These are phyloP conservation scores for Didymella pomorum DNA, from an alignment of 2,329 filamentous ascomycete genomes.

Conservation along the genomic window DNA sequence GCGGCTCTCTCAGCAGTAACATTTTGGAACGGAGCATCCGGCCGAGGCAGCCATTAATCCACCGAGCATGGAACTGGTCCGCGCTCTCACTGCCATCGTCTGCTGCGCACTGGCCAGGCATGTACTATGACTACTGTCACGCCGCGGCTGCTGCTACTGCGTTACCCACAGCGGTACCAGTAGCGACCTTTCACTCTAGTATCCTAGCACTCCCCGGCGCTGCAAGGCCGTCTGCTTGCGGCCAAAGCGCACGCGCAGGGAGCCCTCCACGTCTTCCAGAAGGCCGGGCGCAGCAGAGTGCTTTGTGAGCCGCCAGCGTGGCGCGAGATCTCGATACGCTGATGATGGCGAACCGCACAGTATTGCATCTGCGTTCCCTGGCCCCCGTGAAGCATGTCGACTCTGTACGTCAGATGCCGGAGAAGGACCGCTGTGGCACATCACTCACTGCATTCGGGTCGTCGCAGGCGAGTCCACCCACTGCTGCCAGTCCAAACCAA, in stretches of 20 bases:
- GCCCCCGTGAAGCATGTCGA: slow-evolving; percentile 1
- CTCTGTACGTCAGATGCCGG: slow-evolving; percentile 19
- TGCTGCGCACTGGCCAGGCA: neutral
- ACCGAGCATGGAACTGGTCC: neutral
- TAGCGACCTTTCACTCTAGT: neutral
- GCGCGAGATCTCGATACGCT: neutral
- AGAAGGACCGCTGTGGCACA: slow-evolving; percentile 19
- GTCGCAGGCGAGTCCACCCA: slow-evolving; percentile 11
- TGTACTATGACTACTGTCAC: slow-evolving; percentile 16
- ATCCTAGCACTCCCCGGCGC: slow-evolving; percentile 14
- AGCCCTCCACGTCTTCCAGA: slow-evolving; percentile 11
- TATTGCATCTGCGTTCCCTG: slow-evolving; percentile 1
- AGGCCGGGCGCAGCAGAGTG: slow-evolving; percentile 15
- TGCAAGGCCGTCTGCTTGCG: slow-evolving; percentile 16
- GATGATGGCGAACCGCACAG: slow-evolving; percentile 1
- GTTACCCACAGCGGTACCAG: slow-evolving; percentile 13
- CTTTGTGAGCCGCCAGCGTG: slow-evolving; percentile 10
- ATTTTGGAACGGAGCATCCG: slow-evolving; percentile 9
- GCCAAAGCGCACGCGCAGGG: slow-evolving; percentile 10
- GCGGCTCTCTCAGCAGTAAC: neutral
- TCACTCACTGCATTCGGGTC: slow-evolving; percentile 14
- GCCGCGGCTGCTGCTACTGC: slow-evolving; percentile 14
- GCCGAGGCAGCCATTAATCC: slow-evolving; percentile 9
- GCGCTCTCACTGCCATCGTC: neutral
- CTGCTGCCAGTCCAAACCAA: slow-evolving; percentile 1